These are phyloP conservation scores for Parastagonospora nodorum DNA, from an alignment of 2,329 filamentous ascomycete species.

Conservation along the genomic window DNA sequence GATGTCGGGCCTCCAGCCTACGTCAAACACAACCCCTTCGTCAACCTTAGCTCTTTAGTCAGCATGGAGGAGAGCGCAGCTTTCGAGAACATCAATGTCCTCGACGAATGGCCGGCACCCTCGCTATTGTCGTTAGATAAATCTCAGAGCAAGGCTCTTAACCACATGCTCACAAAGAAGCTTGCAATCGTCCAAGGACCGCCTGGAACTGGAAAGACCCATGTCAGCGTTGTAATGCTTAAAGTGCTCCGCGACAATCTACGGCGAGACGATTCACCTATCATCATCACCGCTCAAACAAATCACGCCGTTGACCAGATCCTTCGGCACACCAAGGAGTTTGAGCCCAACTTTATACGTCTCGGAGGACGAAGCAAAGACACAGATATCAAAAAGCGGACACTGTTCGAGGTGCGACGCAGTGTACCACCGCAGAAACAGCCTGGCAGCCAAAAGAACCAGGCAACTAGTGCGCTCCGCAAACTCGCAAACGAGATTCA, in stretches of 20 bases:
- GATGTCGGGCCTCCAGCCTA: constrained; percentile 59
- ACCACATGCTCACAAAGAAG: constrained; percentile 71
- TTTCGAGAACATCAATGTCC: constrained; percentile 58
- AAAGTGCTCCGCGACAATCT: constrained; percentile 68
- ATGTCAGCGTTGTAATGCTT: constrained; percentile 75
- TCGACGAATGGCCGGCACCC: constrained; percentile 60
- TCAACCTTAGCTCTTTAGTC: constrained; percentile 57
- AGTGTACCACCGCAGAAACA: constrained; percentile 22
- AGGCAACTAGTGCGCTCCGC: constrained; percentile 51
- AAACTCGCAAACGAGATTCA: constrained; percentile 30
- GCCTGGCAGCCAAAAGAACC: constrained; percentile 46
- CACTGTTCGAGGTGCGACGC: constrained; percentile 65
- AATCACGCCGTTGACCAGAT: constrained; percentile 91
- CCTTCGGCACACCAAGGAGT: constrained; percentile 65
- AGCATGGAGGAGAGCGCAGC: constrained; percentile 41
- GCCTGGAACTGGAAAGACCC: constrained; percentile 80
- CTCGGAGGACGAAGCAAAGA: constrained; percentile 74
- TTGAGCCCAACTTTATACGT: constrained; percentile 67
- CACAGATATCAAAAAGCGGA: constrained; percentile 66
- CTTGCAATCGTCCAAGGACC: constrained; percentile 83
- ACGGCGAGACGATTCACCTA: constrained; percentile 62
- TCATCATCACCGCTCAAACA: constrained; percentile 82
- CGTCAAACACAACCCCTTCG: constrained; percentile 54
- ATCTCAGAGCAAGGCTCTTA: constrained; percentile 72
- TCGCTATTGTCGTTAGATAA: constrained; percentile 62